Base-by-base conservation (phyloP, 2,329 filamentous ascomycete species). In the Aspergillus sp. region DNA sequence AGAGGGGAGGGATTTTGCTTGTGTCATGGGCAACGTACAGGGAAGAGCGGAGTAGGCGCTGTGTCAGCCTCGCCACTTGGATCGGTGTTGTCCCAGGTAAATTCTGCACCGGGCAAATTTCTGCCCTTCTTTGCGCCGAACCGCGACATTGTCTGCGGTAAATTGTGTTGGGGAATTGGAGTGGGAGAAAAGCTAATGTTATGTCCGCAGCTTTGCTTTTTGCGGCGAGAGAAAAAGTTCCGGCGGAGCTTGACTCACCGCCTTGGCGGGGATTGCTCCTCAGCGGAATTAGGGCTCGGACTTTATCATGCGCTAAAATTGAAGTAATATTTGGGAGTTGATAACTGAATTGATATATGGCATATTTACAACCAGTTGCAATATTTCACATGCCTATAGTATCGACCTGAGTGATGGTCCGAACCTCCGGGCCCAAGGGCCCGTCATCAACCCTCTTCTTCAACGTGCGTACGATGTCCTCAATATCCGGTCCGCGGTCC, bases 1-100 rank as follows among this genome's bases (percentile, higher is more conserved):
- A 44, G 15, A n/a, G 5, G 25, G 39, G 35, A 25, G 19, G 46
- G 39, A 47, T 50, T 31, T 51, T 43, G 48, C 47, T 56, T 31
- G 27, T 31, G 27, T 31, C 27, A 31, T 11, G 27, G 27, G 21
- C 55, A 57, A 69, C 73, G 40, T 72, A 81, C 79, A 56, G 79
- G 79, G 62, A 78, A 81, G 39, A 80, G 66, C 56, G 77, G 77
- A 27, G 75, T 76, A 14, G 79, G 79, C 60, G 76, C 78, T 39
- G 69, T 76, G 60, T 77, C 76, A 37, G 72, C 68, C 57, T 75
- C 67, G 63, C 77, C 75, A 52, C 68, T 74, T 33, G 71, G 67
- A 40, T 74, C 74, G 25, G 49, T 49, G 17, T 68, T 66, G 44
- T 76, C 73, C 74, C 74, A 77, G 39, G 68, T 72, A 57, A 77